These are phyloP conservation scores for Rhodofomes roseus DNA, from an alignment of 1,284 basidiomycete species.

Conservation along the genomic window DNA sequence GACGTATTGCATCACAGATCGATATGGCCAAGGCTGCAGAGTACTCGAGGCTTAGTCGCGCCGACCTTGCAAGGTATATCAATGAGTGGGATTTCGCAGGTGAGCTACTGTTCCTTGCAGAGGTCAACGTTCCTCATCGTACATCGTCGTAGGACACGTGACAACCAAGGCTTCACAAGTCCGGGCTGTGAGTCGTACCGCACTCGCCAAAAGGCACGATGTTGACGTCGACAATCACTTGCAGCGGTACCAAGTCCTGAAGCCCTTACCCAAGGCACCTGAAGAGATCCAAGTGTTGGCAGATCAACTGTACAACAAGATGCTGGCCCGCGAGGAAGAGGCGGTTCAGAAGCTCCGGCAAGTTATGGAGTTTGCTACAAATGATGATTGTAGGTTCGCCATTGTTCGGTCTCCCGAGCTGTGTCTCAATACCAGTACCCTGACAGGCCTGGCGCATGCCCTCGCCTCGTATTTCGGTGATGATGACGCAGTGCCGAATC, in stretches of 20 bases:
- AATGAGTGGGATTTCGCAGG: conserved; percentile 37
- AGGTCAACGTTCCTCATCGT: not conserved
- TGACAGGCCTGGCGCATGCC: conserved; percentile 39
- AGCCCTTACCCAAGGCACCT: conserved; percentile 33
- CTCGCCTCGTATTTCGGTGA: conserved; percentile 47
- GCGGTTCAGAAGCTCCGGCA: conserved; percentile 38
- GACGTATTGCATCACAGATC: conserved; percentile 23
- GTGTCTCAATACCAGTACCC: not conserved
- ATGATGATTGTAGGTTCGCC: conserved; percentile 38
- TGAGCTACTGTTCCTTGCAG: conserved; percentile 1
- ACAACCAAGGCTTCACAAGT: conserved; percentile 40
- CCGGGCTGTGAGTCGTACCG: conserved; percentile 28
- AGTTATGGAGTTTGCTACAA: conserved; percentile 42
- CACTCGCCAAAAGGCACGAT: not conserved
- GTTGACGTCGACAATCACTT: too few species aligned
- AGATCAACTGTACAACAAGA: conserved; percentile 33
- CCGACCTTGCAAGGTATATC: conserved; percentile 33
- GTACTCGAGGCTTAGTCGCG: conserved; percentile 29
- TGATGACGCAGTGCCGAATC: conserved; percentile 36
- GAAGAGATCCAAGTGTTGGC: conserved; percentile 36
- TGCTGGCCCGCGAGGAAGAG: conserved; percentile 40
- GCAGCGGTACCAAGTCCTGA: conserved; percentile 37
- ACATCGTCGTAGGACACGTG: conserved; percentile 25
- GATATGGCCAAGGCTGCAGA: conserved; percentile 33
- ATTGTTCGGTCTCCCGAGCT: not conserved